Percentiles rank a stretch among this genome's conserved stretches.
Conservation (phyloP, 2,329 filamentous ascomycete genomes). For the Hirsutella thompsonii region DNA sequence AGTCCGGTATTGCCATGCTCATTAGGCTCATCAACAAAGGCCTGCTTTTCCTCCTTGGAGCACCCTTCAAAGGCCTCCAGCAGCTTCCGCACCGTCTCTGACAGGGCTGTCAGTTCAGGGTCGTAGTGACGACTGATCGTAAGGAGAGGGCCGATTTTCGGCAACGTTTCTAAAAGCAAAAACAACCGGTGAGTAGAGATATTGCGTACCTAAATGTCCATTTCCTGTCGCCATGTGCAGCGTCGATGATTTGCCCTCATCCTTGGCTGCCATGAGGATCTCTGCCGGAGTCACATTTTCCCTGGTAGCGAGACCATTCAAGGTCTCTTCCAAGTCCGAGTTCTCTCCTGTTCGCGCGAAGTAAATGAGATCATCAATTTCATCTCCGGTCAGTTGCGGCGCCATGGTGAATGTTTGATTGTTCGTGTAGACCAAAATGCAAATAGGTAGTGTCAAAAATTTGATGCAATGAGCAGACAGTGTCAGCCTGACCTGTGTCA, state of each 20-base stretch:
- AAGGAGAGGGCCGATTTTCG: not conserved
- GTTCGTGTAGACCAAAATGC: not conserved
- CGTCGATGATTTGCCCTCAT: slow-evolving; percentile 65
- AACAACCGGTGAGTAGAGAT: not conserved
- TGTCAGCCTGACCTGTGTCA: not conserved
- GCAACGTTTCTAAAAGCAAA: not conserved
- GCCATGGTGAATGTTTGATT: slow-evolving; percentile 22
- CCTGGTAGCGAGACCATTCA: slow-evolving; percentile 48
- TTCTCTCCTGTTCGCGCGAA: slow-evolving; percentile 68
- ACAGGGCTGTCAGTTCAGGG: not conserved
- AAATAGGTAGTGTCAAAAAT: not conserved
- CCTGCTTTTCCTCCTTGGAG: slow-evolving; percentile 27
- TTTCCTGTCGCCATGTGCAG: slow-evolving; percentile 92
- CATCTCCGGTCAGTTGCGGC: slow-evolving; percentile 54
- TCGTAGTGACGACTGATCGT: too few species aligned
- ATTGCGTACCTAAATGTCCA: slow-evolving; percentile 59
- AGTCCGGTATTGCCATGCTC: slow-evolving; percentile 78
- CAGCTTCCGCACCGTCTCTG: slow-evolving; percentile 32
- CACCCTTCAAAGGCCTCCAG: slow-evolving; percentile 27
- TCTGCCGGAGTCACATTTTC: slow-evolving; percentile 47
- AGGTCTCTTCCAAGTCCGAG: slow-evolving; percentile 46
- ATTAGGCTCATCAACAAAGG: slow-evolving; percentile 59
- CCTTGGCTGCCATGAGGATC: slow-evolving; percentile 57
- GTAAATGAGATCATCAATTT: slow-evolving; percentile 87
- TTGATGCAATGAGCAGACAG: not conserved